These are phyloP conservation scores for Dendrothele bispora DNA, from an alignment of 768 basidiomycete genomes.

Conservation along the genomic window DNA sequence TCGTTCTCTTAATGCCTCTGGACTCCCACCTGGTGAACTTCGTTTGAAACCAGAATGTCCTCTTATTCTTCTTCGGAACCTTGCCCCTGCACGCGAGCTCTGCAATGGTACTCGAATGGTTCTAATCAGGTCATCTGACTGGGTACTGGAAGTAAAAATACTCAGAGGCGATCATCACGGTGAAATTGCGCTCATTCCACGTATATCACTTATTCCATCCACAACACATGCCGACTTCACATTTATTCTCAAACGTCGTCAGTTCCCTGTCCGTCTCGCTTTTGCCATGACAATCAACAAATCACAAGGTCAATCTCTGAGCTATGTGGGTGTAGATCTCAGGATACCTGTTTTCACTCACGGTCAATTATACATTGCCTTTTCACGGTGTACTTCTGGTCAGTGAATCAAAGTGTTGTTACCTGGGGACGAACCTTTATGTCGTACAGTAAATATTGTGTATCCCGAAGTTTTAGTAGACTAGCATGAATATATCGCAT, in stretches of 20 bases:
- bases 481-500: no score
- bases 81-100: slow-evolving; percentile 32
- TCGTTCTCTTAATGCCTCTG: slow-evolving; percentile 32
- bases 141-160: no score
- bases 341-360: slow-evolving; percentile 20
- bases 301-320: slow-evolving; percentile 28
- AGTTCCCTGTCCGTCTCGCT: slow-evolving; percentile 30
- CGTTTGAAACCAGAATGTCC: slow-evolving; percentile 29
- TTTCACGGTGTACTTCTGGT: slow-evolving; percentile 19
- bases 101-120: slow-evolving; percentile 38
- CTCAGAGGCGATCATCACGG: no score
- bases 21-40: slow-evolving; percentile 39
- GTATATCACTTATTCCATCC: no score
- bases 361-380: slow-evolving; percentile 28
- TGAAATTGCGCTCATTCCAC: no score
- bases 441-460: no score
- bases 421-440: no score
- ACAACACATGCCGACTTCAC: background rate
- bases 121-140: no score
- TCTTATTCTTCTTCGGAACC: slow-evolving; percentile 44
- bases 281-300: slow-evolving; percentile 32
- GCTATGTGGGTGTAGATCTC: slow-evolving; percentile 24
- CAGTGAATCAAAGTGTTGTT: no score
- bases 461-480: no score
- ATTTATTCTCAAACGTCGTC: slow-evolving; percentile 20